Evolutionary conservation across 1,284 basidiomycete genomes (phyloP).

Genomic region (Fomitopsis betulina): DNA sequence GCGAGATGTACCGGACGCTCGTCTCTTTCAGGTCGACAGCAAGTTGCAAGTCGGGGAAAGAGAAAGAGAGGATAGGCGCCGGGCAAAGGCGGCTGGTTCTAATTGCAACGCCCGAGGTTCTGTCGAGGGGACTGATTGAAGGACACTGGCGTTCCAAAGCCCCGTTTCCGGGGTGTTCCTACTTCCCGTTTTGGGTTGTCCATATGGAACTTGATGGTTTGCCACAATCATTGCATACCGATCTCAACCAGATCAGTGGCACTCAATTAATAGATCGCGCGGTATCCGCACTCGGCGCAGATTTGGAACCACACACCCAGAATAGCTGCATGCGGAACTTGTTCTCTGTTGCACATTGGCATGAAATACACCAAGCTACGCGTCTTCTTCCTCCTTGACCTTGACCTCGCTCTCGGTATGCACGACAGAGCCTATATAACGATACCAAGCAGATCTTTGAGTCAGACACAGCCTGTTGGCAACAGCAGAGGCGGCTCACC

Average conservation of each 20-base stretch:
- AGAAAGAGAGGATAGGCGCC: slow-evolving; percentile 1
- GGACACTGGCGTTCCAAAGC: not conserved
- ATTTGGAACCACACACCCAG: too few species aligned
- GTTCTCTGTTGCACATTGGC: too few species aligned
- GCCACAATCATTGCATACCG: not conserved
- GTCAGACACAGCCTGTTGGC: not conserved
- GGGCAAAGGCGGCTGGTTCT: not conserved
- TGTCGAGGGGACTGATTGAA: not conserved
- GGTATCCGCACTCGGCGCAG: not conserved
- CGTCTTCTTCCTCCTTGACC: not conserved
- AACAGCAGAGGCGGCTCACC: not conserved
- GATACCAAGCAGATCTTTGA: not conserved
- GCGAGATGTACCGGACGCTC: slow-evolving; percentile 7
- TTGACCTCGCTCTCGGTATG: not conserved
- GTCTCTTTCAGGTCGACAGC: not conserved
- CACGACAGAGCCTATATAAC: not conserved
- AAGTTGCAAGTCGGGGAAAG: not conserved
- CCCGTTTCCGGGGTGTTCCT: not conserved
- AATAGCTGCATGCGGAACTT: too few species aligned
- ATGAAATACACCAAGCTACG: not conserved
- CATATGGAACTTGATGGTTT: not conserved
- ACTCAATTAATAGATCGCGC: not conserved
- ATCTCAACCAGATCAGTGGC: not conserved
- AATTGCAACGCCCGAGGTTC: not conserved
- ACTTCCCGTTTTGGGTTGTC: not conserved